phyloP scores from a whole-genome alignment of 225 moss, liverwort and hornwort species.

The Marchantia paleacea region DNA sequence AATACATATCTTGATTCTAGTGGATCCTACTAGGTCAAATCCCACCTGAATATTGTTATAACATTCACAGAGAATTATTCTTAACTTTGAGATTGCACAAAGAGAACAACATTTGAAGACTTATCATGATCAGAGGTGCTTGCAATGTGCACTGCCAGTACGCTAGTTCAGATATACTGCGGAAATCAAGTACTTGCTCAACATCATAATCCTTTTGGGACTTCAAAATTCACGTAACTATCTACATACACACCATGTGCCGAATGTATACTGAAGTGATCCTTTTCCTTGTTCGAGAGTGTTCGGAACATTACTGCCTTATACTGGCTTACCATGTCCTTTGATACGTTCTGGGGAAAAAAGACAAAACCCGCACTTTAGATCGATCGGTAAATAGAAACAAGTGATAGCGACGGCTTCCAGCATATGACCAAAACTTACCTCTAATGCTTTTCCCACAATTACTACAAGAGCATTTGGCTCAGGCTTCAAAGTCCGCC shows the following conservation, averaged over 20 bases:
- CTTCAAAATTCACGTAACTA: no score
- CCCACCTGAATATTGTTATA: no score
- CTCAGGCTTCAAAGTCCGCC: constrained; percentile 25
- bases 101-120: no score
- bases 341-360: background rate
- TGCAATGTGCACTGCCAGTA: no score
- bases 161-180: no score
- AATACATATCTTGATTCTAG: no score
- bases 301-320: background rate
- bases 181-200: no score
- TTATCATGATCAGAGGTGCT: no score
- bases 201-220: no score
- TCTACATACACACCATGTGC: background rate
- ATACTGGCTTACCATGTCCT: background rate
- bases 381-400: background rate
- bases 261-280: background rate
- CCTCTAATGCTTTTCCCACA: constrained; percentile 34
- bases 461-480: constrained; percentile 35
- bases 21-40: no score
- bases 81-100: no score
- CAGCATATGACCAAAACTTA: background rate
- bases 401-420: background rate
- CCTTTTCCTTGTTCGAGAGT: background rate
- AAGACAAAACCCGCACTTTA: background rate
- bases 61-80: no score